Conservation (phyloP, 108 stramenopile genomes). For the Cyclotella atomus region DNA sequence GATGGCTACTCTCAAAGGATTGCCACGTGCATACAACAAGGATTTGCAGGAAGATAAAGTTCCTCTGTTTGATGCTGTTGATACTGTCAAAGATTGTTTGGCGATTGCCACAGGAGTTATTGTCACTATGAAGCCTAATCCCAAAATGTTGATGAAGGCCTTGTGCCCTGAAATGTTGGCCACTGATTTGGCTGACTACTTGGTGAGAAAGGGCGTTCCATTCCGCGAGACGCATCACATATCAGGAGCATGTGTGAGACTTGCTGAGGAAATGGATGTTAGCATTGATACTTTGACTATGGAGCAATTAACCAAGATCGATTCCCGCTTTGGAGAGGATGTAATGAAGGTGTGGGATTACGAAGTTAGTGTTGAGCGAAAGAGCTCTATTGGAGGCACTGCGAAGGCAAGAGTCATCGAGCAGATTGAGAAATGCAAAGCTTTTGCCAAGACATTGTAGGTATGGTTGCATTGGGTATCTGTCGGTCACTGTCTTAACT, state of each 20-base stretch:
- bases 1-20: conserved; percentile 94
- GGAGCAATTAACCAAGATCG: conserved; percentile 83
- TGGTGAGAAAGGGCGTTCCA: conserved; percentile 98
- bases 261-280: conserved; percentile 83
- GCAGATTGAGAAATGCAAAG: conserved; percentile 80
- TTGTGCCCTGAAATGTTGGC: conserved; percentile 99
- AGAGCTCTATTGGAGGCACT: conserved; percentile 87
- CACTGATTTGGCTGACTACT: conserved; percentile 98
- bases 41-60: conserved; percentile 99
- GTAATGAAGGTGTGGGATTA: conserved; percentile 90
- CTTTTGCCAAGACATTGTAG: conserved; percentile 65
- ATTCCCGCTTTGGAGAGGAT: conserved; percentile 88
- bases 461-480: too few species aligned
- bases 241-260: conserved; percentile 87
- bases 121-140: conserved; percentile 92
- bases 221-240: conserved; percentile 99
- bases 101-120: conserved; percentile 97
- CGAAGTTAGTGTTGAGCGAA: conserved; percentile 90
- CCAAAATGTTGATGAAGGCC: conserved; percentile 83
- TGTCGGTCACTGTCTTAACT: too few species aligned
- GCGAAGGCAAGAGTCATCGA: conserved; percentile 72
- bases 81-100: conserved; percentile 94
- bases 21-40: conserved; percentile 99
- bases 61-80: conserved; percentile 93
- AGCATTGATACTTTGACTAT: conserved; percentile 80